These are phyloP conservation scores for Chlorociboria aeruginascens DNA, from an alignment of 495 filamentous ascomycete species.

Conservation along the genomic window DNA sequence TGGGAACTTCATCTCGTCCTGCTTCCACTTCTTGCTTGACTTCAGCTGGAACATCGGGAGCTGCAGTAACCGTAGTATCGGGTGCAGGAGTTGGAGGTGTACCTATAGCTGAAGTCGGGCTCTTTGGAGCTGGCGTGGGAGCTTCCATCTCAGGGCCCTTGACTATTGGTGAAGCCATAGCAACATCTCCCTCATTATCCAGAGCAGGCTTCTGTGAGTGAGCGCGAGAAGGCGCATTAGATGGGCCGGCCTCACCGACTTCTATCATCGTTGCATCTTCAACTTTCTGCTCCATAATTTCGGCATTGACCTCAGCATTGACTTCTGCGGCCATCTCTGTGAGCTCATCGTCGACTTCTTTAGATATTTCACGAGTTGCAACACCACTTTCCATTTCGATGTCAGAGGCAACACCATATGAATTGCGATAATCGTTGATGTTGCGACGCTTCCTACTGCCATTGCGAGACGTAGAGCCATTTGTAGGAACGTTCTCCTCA, in stretches of 20 bases:
- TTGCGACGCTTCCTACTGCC: constrained; percentile 45
- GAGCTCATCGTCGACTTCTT: constrained; percentile 38
- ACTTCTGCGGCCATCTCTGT: constrained; percentile 31
- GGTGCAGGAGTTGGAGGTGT: constrained; percentile 3
- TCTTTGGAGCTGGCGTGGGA: constrained; percentile 4
- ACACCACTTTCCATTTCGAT: constrained; percentile 54
- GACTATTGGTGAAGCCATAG: constrained; percentile 33
- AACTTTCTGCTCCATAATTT: constrained; percentile 32
- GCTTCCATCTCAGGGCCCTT: constrained; percentile 22
- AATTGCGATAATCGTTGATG: constrained; percentile 60
- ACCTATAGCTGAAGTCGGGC: constrained; percentile 1
- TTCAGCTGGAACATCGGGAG: background rate
- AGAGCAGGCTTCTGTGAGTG: constrained; percentile 27
- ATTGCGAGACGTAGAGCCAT: constrained; percentile 56
- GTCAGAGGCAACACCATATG: constrained; percentile 42
- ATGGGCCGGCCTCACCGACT: constrained; percentile 26
- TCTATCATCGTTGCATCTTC: constrained; percentile 30
- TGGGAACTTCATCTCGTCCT: constrained; percentile 19
- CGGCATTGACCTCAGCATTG: constrained; percentile 38
- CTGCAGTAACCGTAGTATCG: background rate
- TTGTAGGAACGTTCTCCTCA: constrained; percentile 65
- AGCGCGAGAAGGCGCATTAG: constrained; percentile 29
- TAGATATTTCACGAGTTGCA: constrained; percentile 37
- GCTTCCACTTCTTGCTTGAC: constrained; percentile 20
- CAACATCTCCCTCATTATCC: constrained; percentile 47